Conservation (phyloP, 768 basidiomycete species). For the Leccinellum rugosiceps region DNA sequence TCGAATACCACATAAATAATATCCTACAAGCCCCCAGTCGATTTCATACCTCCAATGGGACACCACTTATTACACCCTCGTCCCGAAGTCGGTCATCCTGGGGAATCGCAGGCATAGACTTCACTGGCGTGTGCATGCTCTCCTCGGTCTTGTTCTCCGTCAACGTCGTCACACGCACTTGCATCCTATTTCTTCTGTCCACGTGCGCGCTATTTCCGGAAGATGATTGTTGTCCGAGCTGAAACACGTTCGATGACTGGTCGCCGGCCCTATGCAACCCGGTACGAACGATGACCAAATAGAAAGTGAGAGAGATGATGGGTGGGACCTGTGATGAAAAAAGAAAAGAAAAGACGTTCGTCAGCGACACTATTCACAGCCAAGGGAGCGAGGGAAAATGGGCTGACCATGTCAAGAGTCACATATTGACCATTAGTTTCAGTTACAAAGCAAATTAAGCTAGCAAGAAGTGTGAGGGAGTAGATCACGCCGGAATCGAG, state of each 20-base stretch:
- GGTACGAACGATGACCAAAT: slow-evolving; percentile 41
- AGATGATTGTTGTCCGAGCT: neutral
- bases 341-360: neutral
- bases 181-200: slow-evolving; percentile 2
- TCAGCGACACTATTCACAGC: neutral
- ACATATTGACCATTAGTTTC: slow-evolving; percentile 33
- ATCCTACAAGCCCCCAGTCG: neutral
- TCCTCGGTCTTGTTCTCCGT: slow-evolving; percentile 1
- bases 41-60: neutral
- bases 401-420: slow-evolving; percentile 34
- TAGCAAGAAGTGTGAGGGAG: slow-evolving; percentile 32
- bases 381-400: neutral
- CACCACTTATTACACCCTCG: neutral
- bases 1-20: neutral
- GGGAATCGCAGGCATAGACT: neutral
- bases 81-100: neutral
- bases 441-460: slow-evolving; percentile 28
- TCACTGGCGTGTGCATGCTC: neutral
- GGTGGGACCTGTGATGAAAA: slow-evolving; percentile 29
- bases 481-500: slow-evolving; percentile 39
- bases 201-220: neutral
- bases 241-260: neutral
- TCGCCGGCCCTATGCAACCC: slow-evolving; percentile 14
- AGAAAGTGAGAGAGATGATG: slow-evolving; percentile 41
- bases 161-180: slow-evolving; percentile 4